phyloP scores from a whole-genome alignment of 1,284 basidiomycete genomes.

The Pisolithus thermaeus region DNA sequence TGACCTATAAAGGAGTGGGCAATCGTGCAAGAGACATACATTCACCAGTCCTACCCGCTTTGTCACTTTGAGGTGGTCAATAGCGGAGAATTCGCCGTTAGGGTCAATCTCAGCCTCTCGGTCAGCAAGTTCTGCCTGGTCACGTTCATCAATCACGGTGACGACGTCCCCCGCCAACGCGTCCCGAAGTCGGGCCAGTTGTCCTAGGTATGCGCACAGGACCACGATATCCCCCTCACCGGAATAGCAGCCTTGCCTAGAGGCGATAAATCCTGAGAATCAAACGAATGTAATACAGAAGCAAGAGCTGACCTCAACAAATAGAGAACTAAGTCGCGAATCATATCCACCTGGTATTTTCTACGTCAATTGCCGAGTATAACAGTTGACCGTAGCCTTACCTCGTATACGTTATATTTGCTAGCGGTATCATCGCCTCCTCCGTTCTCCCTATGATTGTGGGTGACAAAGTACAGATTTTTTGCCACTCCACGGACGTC shows the following conservation, averaged over 20 bases:
- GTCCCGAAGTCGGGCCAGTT: constrained; percentile 54
- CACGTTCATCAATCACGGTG: constrained; percentile 65
- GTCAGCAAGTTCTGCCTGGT: constrained; percentile 51
- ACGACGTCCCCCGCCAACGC: constrained; percentile 45
- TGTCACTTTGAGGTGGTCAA: constrained; percentile 46
- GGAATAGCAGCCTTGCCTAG: constrained; percentile 52
- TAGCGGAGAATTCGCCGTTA: constrained; percentile 22
- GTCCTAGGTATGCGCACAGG: constrained; percentile 70
- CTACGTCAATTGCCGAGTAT: neutral
- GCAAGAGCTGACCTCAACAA: constrained; percentile 43
- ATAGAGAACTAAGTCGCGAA: constrained; percentile 64
- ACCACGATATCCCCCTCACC: constrained; percentile 67
- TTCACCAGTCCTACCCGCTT: constrained; percentile 34
- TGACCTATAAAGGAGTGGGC: constrained; percentile 38
- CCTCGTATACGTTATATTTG: constrained; percentile 66
- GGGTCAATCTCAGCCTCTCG: constrained; percentile 37
- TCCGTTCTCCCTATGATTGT: constrained; percentile 48
- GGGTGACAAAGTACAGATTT: constrained; percentile 56
- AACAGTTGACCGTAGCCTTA: constrained; percentile 20
- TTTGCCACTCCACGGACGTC: constrained; percentile 50
- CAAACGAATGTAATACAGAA: neutral
- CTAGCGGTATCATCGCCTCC: constrained; percentile 51
- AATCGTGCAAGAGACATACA: neutral
- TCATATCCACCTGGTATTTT: constrained; percentile 53
- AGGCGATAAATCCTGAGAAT: neutral